Evolutionary conservation across 306 rosid species (phyloP), one percentile per base, ranked within the genome.

Genomic region (Quercus engelmannii): DNA sequence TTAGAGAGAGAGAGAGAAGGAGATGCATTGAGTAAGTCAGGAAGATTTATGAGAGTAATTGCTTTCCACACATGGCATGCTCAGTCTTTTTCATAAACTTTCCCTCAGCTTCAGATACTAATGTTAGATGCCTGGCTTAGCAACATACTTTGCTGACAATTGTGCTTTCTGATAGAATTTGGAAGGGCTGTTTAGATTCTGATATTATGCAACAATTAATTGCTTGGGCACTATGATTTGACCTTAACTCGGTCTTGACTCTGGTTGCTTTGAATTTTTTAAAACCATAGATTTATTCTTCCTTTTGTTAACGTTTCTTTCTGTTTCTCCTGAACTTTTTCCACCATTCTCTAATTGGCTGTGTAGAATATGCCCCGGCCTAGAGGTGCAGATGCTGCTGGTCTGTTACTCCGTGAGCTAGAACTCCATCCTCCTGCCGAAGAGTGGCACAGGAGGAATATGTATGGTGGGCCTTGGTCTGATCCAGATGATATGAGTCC

Each of bases 351-450:
- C 20, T 57, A 30, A 21, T 74, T 75, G 58, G 54, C 49, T 78
- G 20, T 63, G 56, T 85, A 92, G 99, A 86, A 92, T 85, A 95
- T 95, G 97, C 97, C 99, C 67, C 92, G 96, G 79, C 96, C 98
- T 78, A 89, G 96, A 91, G 96, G 94, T 80, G 94, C 98, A 38
- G 98, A 92, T 87, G 98, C 96, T 74, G 97, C 98, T 81, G 97
- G 98, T 78, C 88, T 91, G 73, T 87, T 95, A 80, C 93, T 95
- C 69, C 92, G 98, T 58, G 98, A 95, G 81, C 91, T 95, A 80
- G 97, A 95, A 83, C 97, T 95, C 73, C 92, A 91, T 76, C 98
- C 99, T 75, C 99, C 99, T 46, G 92, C 98, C 15, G 99, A 92
- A 83, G 99, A 95, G 88, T 95, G 99, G 99, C 93, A 92, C 76